Evolutionary conservation across 2,329 filamentous ascomycete genomes (phyloP).

Genomic region (Leptographium procerum): DNA sequence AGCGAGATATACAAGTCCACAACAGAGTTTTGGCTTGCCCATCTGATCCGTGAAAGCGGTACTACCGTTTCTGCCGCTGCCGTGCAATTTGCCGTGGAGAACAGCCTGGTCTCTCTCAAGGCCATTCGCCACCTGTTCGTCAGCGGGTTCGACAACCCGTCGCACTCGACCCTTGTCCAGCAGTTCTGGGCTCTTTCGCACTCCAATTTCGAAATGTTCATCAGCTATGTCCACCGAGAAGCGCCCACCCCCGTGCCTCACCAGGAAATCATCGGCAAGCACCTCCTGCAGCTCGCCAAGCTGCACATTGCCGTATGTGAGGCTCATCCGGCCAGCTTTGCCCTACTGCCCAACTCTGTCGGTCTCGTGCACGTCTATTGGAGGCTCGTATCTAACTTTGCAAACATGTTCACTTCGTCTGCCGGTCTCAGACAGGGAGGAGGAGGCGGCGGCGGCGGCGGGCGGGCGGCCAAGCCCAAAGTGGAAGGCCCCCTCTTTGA

Average conservation of each 20-base stretch:
- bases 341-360: conserved; percentile 67
- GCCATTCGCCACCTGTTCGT: conserved; percentile 68
- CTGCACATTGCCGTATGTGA: conserved; percentile 80
- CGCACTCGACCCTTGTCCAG: conserved; percentile 63
- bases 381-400: conserved; percentile 66
- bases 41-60: conserved; percentile 37
- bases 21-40: conserved; percentile 55
- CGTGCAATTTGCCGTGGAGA: conserved; percentile 55
- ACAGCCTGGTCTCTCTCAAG: conserved; percentile 70
- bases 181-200: conserved; percentile 74
- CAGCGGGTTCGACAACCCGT: conserved; percentile 72
- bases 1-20: conserved; percentile 67
- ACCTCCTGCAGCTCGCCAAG: conserved; percentile 83
- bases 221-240: conserved; percentile 45
- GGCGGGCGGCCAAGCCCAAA: conserved; percentile 28
- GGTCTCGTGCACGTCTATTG: conserved; percentile 75
- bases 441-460: conserved; percentile 21
- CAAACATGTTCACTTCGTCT: conserved; percentile 57
- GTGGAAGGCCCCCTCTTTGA: conserved; percentile 57
- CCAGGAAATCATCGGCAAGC: conserved; percentile 62
- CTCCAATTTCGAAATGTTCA: conserved; percentile 65
- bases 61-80: conserved; percentile 35
- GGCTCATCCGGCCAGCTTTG: conserved; percentile 70
- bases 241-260: conserved; percentile 39
- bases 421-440: conserved; percentile 39